Evolutionary conservation across 805 yeast genomes (phyloP).

Genomic region (Candida pini): DNA sequence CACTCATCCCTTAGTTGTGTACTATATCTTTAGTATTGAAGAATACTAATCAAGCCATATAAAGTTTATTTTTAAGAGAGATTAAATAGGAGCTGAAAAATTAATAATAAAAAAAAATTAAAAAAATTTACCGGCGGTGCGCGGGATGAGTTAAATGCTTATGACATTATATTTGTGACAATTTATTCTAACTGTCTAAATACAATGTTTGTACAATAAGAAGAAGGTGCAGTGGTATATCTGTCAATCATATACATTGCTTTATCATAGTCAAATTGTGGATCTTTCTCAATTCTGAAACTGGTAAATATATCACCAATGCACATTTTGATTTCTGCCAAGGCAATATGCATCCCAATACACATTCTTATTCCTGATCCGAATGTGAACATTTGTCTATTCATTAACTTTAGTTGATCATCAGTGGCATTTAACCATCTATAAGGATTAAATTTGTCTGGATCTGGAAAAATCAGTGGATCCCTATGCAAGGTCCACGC

Average conservation of each 20-base stretch:
- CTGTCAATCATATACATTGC: conserved; percentile 24
- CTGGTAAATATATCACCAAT: conserved; percentile 50
- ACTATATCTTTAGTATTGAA: too few relatives aligned
- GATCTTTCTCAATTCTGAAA: conserved; percentile 24
- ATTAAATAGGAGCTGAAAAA: too few relatives aligned
- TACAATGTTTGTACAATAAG: conserved; percentile 1
- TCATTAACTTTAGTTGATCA: conserved; percentile 38
- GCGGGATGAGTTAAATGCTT: too few relatives aligned
- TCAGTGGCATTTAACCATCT: conserved; percentile 49
- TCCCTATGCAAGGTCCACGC: conserved; percentile 55
- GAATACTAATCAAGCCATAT: too few relatives aligned
- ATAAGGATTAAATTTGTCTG: conserved; percentile 35
- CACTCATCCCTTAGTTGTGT: too few relatives aligned
- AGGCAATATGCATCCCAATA: conserved; percentile 62
- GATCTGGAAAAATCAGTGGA: conserved; percentile 36
- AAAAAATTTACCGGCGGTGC: too few relatives aligned
- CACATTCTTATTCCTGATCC: conserved; percentile 75
- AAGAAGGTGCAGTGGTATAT: conserved; percentile 27
- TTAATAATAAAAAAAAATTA: too few relatives aligned
- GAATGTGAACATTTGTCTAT: conserved; percentile 55
- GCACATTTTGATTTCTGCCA: conserved; percentile 57
- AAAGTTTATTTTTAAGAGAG: too few relatives aligned
- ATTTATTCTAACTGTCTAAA: neutral
- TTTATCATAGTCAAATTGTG: conserved; percentile 20
- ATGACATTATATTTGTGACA: too few relatives aligned